Percentiles rank a stretch among this genome's conserved stretches.
Evolutionary conservation across 257 asterid genomes (phyloP).

Genomic region (Nicotiana tomentosiformis): DNA sequence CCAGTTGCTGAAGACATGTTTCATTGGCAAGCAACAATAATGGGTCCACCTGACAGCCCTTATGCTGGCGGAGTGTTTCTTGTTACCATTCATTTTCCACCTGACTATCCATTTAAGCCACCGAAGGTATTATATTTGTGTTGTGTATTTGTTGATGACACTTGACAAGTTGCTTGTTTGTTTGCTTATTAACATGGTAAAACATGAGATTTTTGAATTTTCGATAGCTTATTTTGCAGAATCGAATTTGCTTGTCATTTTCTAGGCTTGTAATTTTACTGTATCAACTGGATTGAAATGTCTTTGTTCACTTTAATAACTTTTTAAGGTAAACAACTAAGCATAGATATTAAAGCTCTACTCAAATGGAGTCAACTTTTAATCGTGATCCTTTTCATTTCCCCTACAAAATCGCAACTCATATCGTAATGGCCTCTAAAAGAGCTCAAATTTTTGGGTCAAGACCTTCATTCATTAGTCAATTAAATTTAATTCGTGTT

Average conservation of each 20-base stretch:
- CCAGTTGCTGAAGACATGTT: constrained; percentile 11
- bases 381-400: constrained; percentile 3
- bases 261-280: not conserved
- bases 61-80: constrained; percentile 6
- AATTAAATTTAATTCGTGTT: not conserved
- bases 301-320: not conserved
- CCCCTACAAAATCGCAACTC: not conserved
- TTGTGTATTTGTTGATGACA: not conserved
- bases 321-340: not conserved
- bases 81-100: constrained; percentile 2
- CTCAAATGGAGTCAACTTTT: not conserved
- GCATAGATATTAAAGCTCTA: not conserved
- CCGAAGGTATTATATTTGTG: constrained; percentile 2
- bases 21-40: constrained; percentile 9
- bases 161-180: not conserved
- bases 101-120: constrained; percentile 2
- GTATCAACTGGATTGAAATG: not conserved
- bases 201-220: not conserved
- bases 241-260: not conserved
- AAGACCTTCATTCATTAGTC: not conserved
- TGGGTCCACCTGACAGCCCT: constrained; percentile 6
- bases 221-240: not conserved
- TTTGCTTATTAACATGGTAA: not conserved
- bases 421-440: not conserved
- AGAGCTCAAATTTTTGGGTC: not conserved